Evolutionary conservation across 306 rosid genomes (phyloP).

Genomic region (Neltuma alba): DNA sequence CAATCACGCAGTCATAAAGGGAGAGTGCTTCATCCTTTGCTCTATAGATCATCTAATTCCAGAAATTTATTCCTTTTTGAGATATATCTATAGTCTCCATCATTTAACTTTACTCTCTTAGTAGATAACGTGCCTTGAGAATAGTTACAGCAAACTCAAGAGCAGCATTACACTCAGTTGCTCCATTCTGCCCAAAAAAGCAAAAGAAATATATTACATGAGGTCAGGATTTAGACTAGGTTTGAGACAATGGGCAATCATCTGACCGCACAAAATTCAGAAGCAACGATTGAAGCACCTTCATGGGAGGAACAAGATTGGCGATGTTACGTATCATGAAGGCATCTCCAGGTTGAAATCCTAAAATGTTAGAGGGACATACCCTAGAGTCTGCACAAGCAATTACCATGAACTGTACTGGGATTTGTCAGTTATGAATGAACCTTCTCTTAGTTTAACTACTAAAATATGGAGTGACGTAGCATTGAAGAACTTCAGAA

Average conservation of each 20-base stretch:
- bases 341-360: constrained; percentile 95
- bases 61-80: constrained; percentile 18
- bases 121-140: constrained; percentile 51
- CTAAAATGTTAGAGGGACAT: constrained; percentile 88
- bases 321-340: constrained; percentile 87
- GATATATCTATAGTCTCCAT: constrained; percentile 19
- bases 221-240: neutral
- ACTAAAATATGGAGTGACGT: neutral
- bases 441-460: constrained; percentile 27
- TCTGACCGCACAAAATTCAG: neutral
- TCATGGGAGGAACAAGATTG: constrained; percentile 77
- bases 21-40: neutral
- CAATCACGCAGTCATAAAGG: neutral
- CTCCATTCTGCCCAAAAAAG: constrained; percentile 62
- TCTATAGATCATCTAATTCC: constrained; percentile 15
- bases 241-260: neutral
- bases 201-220: neutral
- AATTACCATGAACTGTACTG: constrained; percentile 87
- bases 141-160: constrained; percentile 86
- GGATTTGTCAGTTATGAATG: constrained; percentile 58
- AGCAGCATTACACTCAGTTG: constrained; percentile 93
- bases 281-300: constrained; percentile 50
- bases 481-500: neutral
- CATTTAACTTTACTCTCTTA: neutral
- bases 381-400: constrained; percentile 97